phyloP scores from a whole-genome alignment of 352 stramenopile species.

The Phytophthora ohioensis region DNA sequence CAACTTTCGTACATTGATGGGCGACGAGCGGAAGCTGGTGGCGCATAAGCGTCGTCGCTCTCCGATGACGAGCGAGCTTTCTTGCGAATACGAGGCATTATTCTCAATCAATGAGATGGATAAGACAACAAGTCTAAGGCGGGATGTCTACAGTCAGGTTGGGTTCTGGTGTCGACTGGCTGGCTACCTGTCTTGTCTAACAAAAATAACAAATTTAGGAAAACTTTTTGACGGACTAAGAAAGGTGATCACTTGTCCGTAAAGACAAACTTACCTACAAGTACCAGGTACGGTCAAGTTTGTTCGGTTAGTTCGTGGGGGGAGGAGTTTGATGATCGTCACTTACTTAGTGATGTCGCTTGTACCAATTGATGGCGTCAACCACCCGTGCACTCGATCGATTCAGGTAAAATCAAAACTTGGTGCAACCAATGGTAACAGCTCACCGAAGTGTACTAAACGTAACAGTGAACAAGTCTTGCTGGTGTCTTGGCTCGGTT shows the following conservation, averaged over 20 bases:
- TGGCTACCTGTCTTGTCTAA: conserved; percentile 23
- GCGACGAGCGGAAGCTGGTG: conserved; percentile 37
- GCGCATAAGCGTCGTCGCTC: conserved; percentile 35
- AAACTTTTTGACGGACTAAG: conserved; percentile 24
- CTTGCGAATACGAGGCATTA: conserved; percentile 43
- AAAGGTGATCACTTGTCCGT: conserved; percentile 16
- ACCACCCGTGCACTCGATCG: conserved; percentile 31
- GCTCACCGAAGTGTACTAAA: conserved; percentile 3
- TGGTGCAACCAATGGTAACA: conserved; percentile 14
- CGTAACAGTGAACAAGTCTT: conserved; percentile 22
- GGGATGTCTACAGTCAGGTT: background rate
- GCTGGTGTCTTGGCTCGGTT: conserved; percentile 18
- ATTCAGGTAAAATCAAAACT: conserved; percentile 32
- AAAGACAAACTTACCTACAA: conserved; percentile 11
- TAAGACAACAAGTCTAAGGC: background rate
- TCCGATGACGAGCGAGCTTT: conserved; percentile 36
- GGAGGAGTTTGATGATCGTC: conserved; percentile 1
- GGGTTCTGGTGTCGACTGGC: conserved; percentile 3
- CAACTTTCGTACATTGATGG: conserved; percentile 43
- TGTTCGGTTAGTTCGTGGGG: conserved; percentile 8
- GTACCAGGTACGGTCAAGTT: background rate
- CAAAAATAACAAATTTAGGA: conserved; percentile 38
- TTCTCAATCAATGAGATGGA: conserved; percentile 8
- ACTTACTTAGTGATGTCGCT: conserved; percentile 17
- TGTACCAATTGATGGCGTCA: conserved; percentile 27